Evolutionary conservation across 2,329 filamentous ascomycete genomes (phyloP), one percentile per base, ranked within the genome.

Genomic region (Sarocladiaceae sp.): DNA sequence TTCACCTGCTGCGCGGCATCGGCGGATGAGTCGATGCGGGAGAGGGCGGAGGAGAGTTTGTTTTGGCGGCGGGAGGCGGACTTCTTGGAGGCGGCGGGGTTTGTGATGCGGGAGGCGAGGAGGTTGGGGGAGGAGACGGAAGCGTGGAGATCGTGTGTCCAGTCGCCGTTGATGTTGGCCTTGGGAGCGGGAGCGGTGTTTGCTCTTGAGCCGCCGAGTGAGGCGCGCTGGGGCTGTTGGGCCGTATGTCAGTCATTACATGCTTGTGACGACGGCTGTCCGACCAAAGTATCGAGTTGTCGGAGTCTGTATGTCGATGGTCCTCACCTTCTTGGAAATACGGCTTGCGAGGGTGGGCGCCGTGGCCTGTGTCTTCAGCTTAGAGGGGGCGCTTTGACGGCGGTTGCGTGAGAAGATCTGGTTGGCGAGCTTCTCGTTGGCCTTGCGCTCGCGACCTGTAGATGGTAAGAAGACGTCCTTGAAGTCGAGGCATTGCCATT

Each of bases 351-450:
- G 74, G 3, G 78, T 78, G 55, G 80, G 69, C 43, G 73, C 68
- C 7, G 42, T 35, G 6, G 27, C 33, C 46, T 60, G 58, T 48
- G 65, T 59, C 55, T 69, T 77, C 46, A 68, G 58, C 47, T 63
- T 73, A 33, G 65, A 63, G 6, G 76, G 74, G 31, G 81, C 73
- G 56, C 76, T 83, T 43, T 74, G 64, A 26, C 72, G 65, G 52
- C 82, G 78, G 57, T 77, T 76, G 51, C 65, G 47, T 53, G 77
- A 77, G 53, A 90, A 82, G 57, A 90, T 87, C 57, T 77, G 73
- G 54, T 84, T 74, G 24, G 85, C 85, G n/a, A 88, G 75, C 3
- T 68, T 72, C 58, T 86, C 78, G 53, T 84, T 82, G 66, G 80
- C 82, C 66, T 84, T 84, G 59, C 80, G 78, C 60, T 85, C 74